Evolutionary conservation across 2,329 filamentous ascomycete species (phyloP), one percentile per base, ranked within the genome.

Genomic region (Trichoderma cornu-damae): DNA sequence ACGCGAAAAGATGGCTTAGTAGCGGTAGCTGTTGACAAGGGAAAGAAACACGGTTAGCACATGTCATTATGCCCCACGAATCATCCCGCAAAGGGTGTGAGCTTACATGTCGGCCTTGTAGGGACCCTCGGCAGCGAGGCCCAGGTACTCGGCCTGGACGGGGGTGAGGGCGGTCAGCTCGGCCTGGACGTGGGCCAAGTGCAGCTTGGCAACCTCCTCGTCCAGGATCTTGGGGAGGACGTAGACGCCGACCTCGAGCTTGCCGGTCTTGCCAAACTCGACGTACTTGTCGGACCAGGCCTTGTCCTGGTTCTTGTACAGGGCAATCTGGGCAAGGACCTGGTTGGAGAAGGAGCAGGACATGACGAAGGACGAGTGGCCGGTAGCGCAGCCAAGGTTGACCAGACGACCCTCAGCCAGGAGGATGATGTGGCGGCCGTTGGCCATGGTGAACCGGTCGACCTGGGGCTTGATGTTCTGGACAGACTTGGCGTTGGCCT

Each of bases 271-370:
- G 79, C 89, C 90, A 75, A 96, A 99, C 80, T 96, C 94, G 69
- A 92, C 79, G 80, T 96, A 96, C 85, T 96, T 96, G 79, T 89
- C 80, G 77, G 87, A 85, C 75, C 96, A 99, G 59, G 80, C 87
- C 73, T 83, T 84, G 74, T 97, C 92, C 69, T 87, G 82, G 70
- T 86, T 87, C 88, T 97, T 97, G 89, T 79, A 99, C 71, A 99
- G 82, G 82, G 96, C 88, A 80, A 99, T 97, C 83, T 99, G 94
- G 67, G 94, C 94, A 75, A 99, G 90, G 70, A 97, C 94, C 85
- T 99, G 94, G 88, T 99, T 99, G 85, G 92, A 96, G 88, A 99
- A 99, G 64, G 93, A 97, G 88, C 94, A 99, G 69, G 92, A 96
- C 94, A 99, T 97, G 67, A 99, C 94, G 78, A 99, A 99, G 53